These are phyloP conservation scores for Arthrocladium fulminans DNA, from an alignment of 2,329 filamentous ascomycete species.

Conservation along the genomic window DNA sequence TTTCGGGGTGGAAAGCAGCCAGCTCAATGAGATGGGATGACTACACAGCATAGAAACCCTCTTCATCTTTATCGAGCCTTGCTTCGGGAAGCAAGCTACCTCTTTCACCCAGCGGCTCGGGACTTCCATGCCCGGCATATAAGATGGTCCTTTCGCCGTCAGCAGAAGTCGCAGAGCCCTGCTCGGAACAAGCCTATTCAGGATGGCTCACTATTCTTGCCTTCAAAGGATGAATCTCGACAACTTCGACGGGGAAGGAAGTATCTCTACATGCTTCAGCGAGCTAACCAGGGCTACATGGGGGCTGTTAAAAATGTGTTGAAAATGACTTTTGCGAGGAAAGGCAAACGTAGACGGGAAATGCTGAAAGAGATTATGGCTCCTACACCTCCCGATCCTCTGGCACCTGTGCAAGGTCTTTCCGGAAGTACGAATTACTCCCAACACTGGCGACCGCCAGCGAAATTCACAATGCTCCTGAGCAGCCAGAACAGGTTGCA, in stretches of 20 bases:
- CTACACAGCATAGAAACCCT: constrained; percentile 17
- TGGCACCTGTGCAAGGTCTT: background rate
- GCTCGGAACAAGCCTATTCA: background rate
- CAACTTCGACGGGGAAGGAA: constrained; percentile 25
- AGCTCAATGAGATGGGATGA: constrained; percentile 3
- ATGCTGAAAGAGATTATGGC: constrained; percentile 34
- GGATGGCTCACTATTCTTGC: background rate
- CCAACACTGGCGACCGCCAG: constrained; percentile 30
- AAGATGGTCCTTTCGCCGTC: constrained; percentile 40
- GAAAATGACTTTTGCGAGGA: constrained; percentile 48
- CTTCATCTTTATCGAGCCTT: constrained; percentile 47
- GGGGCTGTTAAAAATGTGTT: constrained; percentile 45
- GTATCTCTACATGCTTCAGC: constrained; percentile 36
- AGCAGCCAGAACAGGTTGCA: constrained; percentile 28
- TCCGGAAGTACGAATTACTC: constrained; percentile 13
- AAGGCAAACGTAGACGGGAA: constrained; percentile 43
- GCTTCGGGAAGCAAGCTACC: constrained; percentile 51
- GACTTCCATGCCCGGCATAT: constrained; percentile 42
- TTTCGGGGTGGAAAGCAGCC: background rate
- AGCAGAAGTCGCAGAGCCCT: constrained; percentile 20
- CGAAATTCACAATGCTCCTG: constrained; percentile 27
- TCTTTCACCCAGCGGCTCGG: constrained; percentile 49
- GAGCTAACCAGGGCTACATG: constrained; percentile 49
- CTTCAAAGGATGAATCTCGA: constrained; percentile 1
- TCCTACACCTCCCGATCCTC: constrained; percentile 16